Evolutionary conservation across 805 yeast species (phyloP), one percentile per base, ranked within the genome.

Genomic region (Millerozyma acaciae): DNA sequence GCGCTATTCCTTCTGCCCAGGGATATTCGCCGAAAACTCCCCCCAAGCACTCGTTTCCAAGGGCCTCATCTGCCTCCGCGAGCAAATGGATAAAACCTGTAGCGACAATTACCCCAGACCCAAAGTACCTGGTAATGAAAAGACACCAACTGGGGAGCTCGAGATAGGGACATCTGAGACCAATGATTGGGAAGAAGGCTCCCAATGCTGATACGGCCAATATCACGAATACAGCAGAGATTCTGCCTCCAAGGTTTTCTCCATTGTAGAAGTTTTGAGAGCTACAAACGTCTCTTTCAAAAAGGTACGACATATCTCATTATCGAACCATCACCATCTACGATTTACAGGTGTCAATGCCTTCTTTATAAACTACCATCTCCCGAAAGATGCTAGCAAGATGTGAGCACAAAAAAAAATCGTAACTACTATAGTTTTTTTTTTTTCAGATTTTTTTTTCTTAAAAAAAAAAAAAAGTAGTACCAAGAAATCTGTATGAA

Each of bases 101-200:
- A 9, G 90, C 84, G 8, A 84, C 70, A 48, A 84, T 84, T 30
- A 84, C 90, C 35, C 94, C 94, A 3, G 89, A 80, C 40, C 94
- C 94, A 51, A 84, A 84, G 57, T 71, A 83, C 48, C 81, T 83
- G 31, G 84, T 78, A 30, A 78, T 53, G 51, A 80, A 79, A 12
- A 28, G 21, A 17, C 23, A 28, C 25, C 23, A 28, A 18, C 15
- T 20, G 3, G 64, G 65, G 8, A 58, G 30, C 8, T 38, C 37
- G 10, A 58, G 40, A 22, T 34, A 40, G 15, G 42, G 48, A 29
- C 37, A 43, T 27, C 40, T 38, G 25, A 31, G 35, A 8, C 58
- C 57, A 20, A 59, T 30, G n/a, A 59, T 36, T 6, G 65, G 65
- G 15, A 57, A 49, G 34, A 58, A 56, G n/a, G 61, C 42, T 4